Base-by-base conservation (phyloP, 768 basidiomycete genomes). In the Dacryopinax primogenitus region DNA sequence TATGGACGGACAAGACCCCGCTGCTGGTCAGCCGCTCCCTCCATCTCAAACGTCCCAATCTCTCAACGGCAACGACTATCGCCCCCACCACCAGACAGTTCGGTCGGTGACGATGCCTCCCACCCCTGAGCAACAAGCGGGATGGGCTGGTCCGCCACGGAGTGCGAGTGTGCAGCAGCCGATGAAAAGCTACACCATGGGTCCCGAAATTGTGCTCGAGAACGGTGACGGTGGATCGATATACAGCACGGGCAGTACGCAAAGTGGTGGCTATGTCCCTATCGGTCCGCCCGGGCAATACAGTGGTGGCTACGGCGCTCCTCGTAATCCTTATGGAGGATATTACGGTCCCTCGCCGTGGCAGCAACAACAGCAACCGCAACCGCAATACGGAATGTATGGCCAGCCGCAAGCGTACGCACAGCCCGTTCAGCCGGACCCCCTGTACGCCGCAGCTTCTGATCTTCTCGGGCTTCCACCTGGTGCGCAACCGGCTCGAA, bases 391-490 rank as follows among this genome's bases (percentile, higher is more conserved):
- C 33, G 51, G 51, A 23, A 58, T 58, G 51, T 58, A 58, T 58
- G 51, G 26, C 9, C 51, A 58, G 18, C 51, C 51, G 9, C 51
- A 30, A 30, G 4, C 13, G 12, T 58, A 58, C 18, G 51, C 51
- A 7, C 51, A 26, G 18, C 51, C 51, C 3, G 51, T 32, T 28
- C 51, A 81, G 63, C 84, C 82, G 68, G 83, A 85, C 71, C 77
- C 80, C 36, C 74, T 89, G 13, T 86, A 88, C 72, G 81, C 82
- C 11, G 89, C 88, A 15, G 90, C 90, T 9, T 88, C 89, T 9
- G 83, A 87, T 72, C 86, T 90, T 9, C 79, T 92, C 83, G 84
- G 81, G 0, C 86, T 83, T 21, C 86, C 86, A 47, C 82, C 81
- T 15, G 77, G 76, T 23, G 71, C 66, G 2, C 62, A 69, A 0